phyloP scores from a whole-genome alignment of 2,329 filamentous ascomycete genomes.

The Rhytidhysteron rufulum region DNA sequence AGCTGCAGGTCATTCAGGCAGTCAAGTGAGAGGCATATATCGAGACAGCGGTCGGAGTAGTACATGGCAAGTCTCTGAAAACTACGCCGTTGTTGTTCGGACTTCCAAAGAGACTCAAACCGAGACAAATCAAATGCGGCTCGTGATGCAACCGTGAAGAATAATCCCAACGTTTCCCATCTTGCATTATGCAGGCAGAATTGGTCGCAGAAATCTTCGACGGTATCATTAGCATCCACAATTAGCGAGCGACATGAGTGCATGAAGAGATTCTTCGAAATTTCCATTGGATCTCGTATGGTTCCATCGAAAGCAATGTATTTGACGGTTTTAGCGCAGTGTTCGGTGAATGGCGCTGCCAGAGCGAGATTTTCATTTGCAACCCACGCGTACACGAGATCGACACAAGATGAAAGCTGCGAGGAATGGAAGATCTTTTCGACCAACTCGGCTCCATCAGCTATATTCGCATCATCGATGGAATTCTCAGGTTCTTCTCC shows the following conservation, averaged over 20 bases:
- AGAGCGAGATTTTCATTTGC: conserved; percentile 22
- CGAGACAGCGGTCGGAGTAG: conserved; percentile 34
- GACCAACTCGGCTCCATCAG: conserved; percentile 14
- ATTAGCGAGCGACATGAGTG: conserved; percentile 11
- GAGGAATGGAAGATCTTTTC: conserved; percentile 11
- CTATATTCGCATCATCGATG: conserved; percentile 13
- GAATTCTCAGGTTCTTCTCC: background rate
- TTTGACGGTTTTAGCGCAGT: conserved; percentile 14
- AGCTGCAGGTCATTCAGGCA: conserved; percentile 45
- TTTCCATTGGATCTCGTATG: background rate
- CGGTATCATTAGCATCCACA: conserved; percentile 1
- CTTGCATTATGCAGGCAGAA: conserved; percentile 24
- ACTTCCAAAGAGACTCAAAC: conserved; percentile 27
- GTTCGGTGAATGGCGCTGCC: conserved; percentile 15
- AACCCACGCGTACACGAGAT: conserved; percentile 20
- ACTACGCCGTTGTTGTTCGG: conserved; percentile 19
- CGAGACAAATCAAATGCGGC: conserved; percentile 27
- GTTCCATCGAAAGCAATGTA: conserved; percentile 9
- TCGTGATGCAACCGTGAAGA: conserved; percentile 38
- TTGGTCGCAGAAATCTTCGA: conserved; percentile 9
- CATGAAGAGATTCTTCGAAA: conserved; percentile 6
- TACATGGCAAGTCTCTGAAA: conserved; percentile 29
- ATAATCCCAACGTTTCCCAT: conserved; percentile 40
- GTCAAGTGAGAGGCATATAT: conserved; percentile 27
- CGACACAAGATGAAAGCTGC: conserved; percentile 10